These are phyloP conservation scores for Lachancea sp. DNA, from an alignment of 805 yeast species.

Conservation along the genomic window DNA sequence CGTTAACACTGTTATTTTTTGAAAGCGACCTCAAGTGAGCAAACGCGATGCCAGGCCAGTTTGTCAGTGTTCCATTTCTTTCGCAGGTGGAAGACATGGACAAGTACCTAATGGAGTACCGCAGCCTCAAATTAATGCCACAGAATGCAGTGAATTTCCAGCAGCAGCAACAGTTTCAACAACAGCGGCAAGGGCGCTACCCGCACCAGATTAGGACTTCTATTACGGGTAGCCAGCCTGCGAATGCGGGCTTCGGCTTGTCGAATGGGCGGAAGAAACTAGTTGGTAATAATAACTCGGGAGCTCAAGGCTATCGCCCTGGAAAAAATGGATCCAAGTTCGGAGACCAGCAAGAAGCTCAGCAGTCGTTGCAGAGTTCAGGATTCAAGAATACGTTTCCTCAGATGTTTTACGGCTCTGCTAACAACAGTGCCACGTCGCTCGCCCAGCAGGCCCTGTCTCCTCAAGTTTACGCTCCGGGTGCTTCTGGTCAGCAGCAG, in stretches of 20 bases:
- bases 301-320: conserved; percentile 11
- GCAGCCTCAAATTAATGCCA: conserved; percentile 19
- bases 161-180: conserved; percentile 6
- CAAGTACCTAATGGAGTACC: conserved; percentile 25
- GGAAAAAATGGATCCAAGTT: conserved; percentile 14
- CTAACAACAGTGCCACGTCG: conserved; percentile 10
- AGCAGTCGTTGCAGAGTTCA: conserved; percentile 1
- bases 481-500: conserved; percentile 3
- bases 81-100: conserved; percentile 34
- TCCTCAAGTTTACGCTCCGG: conserved; percentile 4
- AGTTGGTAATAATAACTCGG: conserved; percentile 1
- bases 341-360: conserved; percentile 5
- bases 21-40: neutral
- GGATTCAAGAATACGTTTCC: conserved; percentile 9
- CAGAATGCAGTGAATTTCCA: conserved; percentile 11
- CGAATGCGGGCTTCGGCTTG: conserved; percentile 3
- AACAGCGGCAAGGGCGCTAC: conserved; percentile 9
- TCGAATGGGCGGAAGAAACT: conserved; percentile 6
- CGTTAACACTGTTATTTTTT: too few species aligned
- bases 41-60: conserved; percentile 27
- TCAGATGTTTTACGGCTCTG: conserved; percentile 7
- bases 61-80: conserved; percentile 28
- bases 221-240: conserved; percentile 4
- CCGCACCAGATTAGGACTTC: conserved; percentile 5
- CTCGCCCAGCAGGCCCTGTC: conserved; percentile 5